Evolutionary conservation across 192 early-diverging fungal species (phyloP).

Genomic region (Geranomyces michiganensis): DNA sequence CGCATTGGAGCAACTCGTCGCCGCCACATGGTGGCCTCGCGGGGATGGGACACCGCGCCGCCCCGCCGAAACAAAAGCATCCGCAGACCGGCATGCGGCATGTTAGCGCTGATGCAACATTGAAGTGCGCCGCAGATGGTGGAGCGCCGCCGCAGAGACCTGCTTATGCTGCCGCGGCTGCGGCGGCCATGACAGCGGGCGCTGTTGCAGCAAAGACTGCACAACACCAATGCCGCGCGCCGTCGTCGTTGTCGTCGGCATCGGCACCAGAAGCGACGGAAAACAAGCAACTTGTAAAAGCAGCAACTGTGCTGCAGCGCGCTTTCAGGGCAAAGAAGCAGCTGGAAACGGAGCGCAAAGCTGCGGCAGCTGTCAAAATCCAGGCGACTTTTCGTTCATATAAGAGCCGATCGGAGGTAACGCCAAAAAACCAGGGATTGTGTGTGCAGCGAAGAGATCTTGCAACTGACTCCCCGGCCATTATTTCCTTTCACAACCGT

Average conservation of each 20-base stretch:
- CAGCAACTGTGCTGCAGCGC: constrained; percentile 20
- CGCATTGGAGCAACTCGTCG: neutral
- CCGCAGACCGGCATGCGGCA: neutral
- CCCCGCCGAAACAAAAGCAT: neutral
- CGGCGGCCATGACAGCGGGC: too few species aligned
- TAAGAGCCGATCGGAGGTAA: constrained; percentile 18
- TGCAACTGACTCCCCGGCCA: neutral
- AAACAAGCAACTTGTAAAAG: constrained; percentile 2
- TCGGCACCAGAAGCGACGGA: too few species aligned
- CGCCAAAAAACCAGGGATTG: neutral
- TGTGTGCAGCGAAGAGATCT: too few species aligned
- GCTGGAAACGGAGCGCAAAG: neutral
- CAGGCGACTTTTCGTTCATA: constrained; percentile 27
- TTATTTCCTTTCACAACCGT: neutral
- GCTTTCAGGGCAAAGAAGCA: constrained; percentile 12
- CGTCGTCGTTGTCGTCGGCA: neutral
- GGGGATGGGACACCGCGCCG: neutral
- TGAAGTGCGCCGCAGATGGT: too few species aligned
- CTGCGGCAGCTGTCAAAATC: constrained; percentile 24
- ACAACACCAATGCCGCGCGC: neutral
- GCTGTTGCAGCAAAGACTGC: too few species aligned
- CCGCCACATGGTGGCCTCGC: neutral
- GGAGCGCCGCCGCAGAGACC: neutral
- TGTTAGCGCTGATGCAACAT: neutral
- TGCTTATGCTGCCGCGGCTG: neutral